phyloP scores from a whole-genome alignment of 805 yeast genomes.

The Wickerhamiella hasegawae region DNA sequence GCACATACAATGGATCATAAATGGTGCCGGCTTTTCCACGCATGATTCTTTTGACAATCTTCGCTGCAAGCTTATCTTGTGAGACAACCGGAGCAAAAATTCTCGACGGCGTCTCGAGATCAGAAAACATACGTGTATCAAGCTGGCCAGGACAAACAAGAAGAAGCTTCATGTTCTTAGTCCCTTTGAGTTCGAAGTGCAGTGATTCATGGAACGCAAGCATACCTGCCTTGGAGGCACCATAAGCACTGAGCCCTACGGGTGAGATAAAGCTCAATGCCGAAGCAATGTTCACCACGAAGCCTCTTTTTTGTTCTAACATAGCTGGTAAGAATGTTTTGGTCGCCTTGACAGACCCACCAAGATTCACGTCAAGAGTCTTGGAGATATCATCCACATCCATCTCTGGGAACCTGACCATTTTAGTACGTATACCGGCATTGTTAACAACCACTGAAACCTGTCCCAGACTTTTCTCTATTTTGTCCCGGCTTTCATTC shows the following conservation, averaged over 20 bases:
- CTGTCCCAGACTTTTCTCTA: slow-evolving; percentile 35
- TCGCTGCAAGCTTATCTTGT: slow-evolving; percentile 46
- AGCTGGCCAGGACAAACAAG: slow-evolving; percentile 82
- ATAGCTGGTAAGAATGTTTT: slow-evolving; percentile 61
- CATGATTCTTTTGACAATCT: slow-evolving; percentile 38
- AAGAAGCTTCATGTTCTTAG: slow-evolving; percentile 49
- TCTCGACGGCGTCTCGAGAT: slow-evolving; percentile 57
- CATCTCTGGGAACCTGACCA: slow-evolving; percentile 26
- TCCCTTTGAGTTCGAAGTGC: slow-evolving; percentile 41
- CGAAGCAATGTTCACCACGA: slow-evolving; percentile 66
- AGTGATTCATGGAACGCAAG: slow-evolving; percentile 75
- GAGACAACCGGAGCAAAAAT: slow-evolving; percentile 72
- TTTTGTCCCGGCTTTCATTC: slow-evolving; percentile 23
- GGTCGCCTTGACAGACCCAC: slow-evolving; percentile 54
- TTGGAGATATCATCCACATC: slow-evolving; percentile 42
- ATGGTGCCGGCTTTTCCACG: slow-evolving; percentile 52
- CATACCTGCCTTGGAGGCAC: slow-evolving; percentile 79
- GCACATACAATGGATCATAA: slow-evolving; percentile 61
- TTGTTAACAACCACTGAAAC: slow-evolving; percentile 66
- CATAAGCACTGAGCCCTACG: slow-evolving; percentile 62
- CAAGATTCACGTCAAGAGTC: slow-evolving; percentile 49
- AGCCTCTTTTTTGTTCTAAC: slow-evolving; percentile 47
- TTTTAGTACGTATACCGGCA: slow-evolving; percentile 43
- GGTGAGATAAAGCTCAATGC: slow-evolving; percentile 78
- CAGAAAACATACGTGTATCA: slow-evolving; percentile 55